These are phyloP conservation scores for Scedosporium boydii DNA, from an alignment of 2,329 filamentous ascomycete species.

Conservation along the genomic window DNA sequence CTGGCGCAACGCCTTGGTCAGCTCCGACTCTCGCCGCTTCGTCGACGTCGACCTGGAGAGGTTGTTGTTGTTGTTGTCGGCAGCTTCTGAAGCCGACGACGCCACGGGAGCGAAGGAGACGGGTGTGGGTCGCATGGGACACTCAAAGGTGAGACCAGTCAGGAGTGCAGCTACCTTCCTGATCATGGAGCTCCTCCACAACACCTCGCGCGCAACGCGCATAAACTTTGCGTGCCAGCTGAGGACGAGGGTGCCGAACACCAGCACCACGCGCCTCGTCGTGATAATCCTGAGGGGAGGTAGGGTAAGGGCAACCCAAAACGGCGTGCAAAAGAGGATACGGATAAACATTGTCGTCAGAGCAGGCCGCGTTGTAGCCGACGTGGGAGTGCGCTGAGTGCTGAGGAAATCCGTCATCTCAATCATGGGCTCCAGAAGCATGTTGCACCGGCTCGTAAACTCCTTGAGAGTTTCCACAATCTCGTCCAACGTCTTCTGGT, in stretches of 20 bases:
- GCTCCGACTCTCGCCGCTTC: constrained; percentile 33
- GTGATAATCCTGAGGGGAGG: constrained; percentile 81
- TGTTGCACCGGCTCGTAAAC: constrained; percentile 85
- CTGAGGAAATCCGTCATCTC: constrained; percentile 88
- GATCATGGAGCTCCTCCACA: constrained; percentile 79
- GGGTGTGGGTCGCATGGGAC: constrained; percentile 25
- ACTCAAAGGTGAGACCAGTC: constrained; percentile 70
- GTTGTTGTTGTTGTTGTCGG: constrained; percentile 7
- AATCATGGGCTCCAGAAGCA: constrained; percentile 80
- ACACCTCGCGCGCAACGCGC: constrained; percentile 71
- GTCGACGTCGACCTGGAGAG: constrained; percentile 8
- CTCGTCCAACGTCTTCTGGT: constrained; percentile 92
- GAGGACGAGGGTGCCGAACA: constrained; percentile 74
- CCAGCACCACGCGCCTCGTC: constrained; percentile 72
- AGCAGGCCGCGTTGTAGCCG: constrained; percentile 81
- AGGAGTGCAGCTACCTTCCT: constrained; percentile 60
- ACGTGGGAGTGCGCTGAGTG: constrained; percentile 81
- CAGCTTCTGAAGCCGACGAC: not conserved
- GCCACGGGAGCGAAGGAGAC: constrained; percentile 12
- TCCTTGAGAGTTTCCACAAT: constrained; percentile 90
- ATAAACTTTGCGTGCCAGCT: constrained; percentile 90
- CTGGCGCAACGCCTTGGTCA: constrained; percentile 32
- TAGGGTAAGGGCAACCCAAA: constrained; percentile 78
- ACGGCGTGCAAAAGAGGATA: constrained; percentile 75
- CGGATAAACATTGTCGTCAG: constrained; percentile 84